Base-by-base conservation (phyloP, 768 basidiomycete species). In the Macrocybe gigantea region DNA sequence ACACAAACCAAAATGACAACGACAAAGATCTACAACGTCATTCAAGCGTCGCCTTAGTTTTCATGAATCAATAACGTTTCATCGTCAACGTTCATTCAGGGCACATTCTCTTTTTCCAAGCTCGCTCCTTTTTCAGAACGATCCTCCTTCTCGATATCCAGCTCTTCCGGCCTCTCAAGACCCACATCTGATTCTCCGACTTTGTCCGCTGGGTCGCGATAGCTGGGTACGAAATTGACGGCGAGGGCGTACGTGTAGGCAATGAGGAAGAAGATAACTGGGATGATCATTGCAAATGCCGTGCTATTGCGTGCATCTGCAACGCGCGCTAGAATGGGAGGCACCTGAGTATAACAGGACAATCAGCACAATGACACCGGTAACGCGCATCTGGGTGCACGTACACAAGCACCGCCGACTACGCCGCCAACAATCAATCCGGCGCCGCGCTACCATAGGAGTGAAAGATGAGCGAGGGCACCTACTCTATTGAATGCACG, bases 221-320 rank as follows among this genome's bases (percentile, higher is more conserved):
- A 66, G 5, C 15, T 34, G 4, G 64, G 62, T 11, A 60, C 54
- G 47, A 65, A 67, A 53, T 67, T 67, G 43, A 64, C 63, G 13
- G 56, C 58, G 8, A 64, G 2, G 11, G 64, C 59, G 35, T 64
- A 67, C 2, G 53, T 45, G 38, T 55, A 58, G 3, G 65, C 59
- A 15, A 58, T 54, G 40, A 60, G 33, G 48, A 62, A 62, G 58
- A 65, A 67, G 42, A 61, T 59, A 12, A 56, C 55, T 2, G 65
- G 65, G 11, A 67, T 60, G 29, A 67, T 55, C 63, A 67, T 63
- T n/a, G 60, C 65, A 22, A 63, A 57, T 11, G 63, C 65, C 12
- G 64, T 67, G 35, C 57, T 60, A 49, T 65, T 60, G 48, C 57
- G 61, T 12, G 54, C 39, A 47, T 65, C 65, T 1, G 65, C 63